phyloP scores from a whole-genome alignment of 2,329 filamentous ascomycete species.

The Colletotrichum musicola region DNA sequence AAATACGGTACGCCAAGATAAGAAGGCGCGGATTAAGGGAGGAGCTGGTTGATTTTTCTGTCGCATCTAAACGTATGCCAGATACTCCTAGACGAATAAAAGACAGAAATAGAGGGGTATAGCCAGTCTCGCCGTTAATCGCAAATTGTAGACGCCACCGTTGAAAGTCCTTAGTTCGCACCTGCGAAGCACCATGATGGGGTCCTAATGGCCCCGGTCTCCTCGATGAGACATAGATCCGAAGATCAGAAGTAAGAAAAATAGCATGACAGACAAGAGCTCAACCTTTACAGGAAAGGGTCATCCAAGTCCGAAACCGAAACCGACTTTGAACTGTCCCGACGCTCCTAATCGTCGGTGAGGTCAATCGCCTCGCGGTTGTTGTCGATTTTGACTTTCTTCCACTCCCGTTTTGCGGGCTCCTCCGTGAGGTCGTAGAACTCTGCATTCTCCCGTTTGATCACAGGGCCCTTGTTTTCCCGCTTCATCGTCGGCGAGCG shows the following conservation, averaged over 20 bases:
- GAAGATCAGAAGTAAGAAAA: no score
- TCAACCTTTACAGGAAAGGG: background rate
- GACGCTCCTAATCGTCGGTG: slow-evolving; percentile 36
- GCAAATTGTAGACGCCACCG: background rate
- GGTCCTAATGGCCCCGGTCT: background rate
- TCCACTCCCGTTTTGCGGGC: slow-evolving; percentile 34
- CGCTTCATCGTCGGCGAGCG: slow-evolving; percentile 26
- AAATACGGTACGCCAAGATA: no score
- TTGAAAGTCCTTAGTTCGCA: background rate
- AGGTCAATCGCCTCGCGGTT: slow-evolving; percentile 37
- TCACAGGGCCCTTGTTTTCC: slow-evolving; percentile 16
- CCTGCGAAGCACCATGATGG: background rate
- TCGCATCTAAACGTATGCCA: background rate
- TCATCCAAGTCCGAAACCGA: background rate
- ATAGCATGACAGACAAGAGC: background rate
- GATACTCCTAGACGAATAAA: background rate
- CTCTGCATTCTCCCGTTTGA: slow-evolving; percentile 37
- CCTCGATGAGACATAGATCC: no score
- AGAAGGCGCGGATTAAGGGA: no score
- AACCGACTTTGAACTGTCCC: no score
- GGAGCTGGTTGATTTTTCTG: background rate
- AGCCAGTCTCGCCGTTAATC: background rate
- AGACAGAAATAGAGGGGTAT: background rate
- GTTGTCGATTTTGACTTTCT: slow-evolving; percentile 35
- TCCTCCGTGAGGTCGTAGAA: slow-evolving; percentile 35